These are phyloP conservation scores for Kuraishia floccosa DNA, from an alignment of 805 yeast species.

Conservation along the genomic window DNA sequence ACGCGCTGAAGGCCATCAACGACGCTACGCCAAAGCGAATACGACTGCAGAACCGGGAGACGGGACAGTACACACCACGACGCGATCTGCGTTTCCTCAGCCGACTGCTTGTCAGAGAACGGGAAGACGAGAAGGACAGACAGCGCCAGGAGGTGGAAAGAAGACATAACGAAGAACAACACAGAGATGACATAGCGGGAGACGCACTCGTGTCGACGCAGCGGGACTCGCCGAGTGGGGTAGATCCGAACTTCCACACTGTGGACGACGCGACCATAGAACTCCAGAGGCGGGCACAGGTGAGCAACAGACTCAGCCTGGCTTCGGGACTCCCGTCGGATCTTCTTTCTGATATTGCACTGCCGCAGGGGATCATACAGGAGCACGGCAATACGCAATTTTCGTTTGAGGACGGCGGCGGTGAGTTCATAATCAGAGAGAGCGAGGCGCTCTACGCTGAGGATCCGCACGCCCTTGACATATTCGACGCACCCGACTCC, in stretches of 20 bases:
- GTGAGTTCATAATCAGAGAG: constrained; percentile 5
- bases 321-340: constrained; percentile 13
- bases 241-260: no score
- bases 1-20: constrained; percentile 16
- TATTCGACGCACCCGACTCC: constrained; percentile 1
- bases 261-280: constrained; percentile 6
- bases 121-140: constrained; percentile 8
- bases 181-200: no score
- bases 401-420: constrained; percentile 7
- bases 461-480: no score
- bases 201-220: neutral
- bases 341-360: constrained; percentile 14
- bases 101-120: constrained; percentile 14
- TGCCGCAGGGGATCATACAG: constrained; percentile 20
- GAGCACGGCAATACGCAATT: constrained; percentile 11
- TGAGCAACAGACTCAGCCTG: constrained; percentile 13
- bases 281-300: constrained; percentile 10
- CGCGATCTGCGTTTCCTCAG: constrained; percentile 18
- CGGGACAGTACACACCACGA: constrained; percentile 17
- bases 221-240: no score
- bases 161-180: neutral
- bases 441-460: no score
- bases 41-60: constrained; percentile 1
- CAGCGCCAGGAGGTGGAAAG: neutral
- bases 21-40: constrained; percentile 15